Base-by-base conservation (phyloP, 768 basidiomycete species). In the Pleurotus giganteus region DNA sequence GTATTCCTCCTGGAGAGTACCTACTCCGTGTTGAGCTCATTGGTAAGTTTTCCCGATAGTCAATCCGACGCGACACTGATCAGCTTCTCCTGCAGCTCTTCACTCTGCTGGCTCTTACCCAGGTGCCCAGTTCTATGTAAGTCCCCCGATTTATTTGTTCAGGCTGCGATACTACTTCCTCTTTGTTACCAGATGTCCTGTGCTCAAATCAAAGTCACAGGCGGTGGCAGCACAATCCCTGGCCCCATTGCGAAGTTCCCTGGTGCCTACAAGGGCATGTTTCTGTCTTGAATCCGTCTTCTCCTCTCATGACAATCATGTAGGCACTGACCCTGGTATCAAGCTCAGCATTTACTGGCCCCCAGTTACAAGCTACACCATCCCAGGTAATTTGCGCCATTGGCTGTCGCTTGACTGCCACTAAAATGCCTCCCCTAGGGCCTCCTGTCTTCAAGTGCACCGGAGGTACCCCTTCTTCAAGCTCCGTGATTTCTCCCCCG, bases 1-100 rank as follows among this genome's bases (percentile, higher is more conserved):
- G 58, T 29, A 59, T 63, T 19, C 26, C 56, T 39, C 53, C 63
- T 13, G 57, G 54, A 15, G 59, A 62, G 36, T 60, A 62, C 24
- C 49, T 51, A 6, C 49, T 51, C 8, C 49, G 49, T 51, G 49
- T 51, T 12, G 49, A 51, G n/a, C 49, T 51, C 1, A 51, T 51
- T n/a, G 49, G 49, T 51, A 23, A 36, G 17, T 36, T 37, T 37
- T 7, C 23, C 49, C 28, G n/a, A 12, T 2, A 2, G 24, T 9
- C 32, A 17, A 24, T 26, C 13, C 3, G 23, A 26, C 17, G 17
- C 3, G 23, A 26, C 17, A 19, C 27, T 51, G 4, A 37, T 37
- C n/a, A 11, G 21, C 5, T 37, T 13, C n/a, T 51, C 6, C 21
- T 23, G 15, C 32, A 51, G 49, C 49, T 15, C 49, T 51, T 13